These are phyloP conservation scores for Lojkania enalia DNA, from an alignment of 2,329 filamentous ascomycete genomes.

Conservation along the genomic window DNA sequence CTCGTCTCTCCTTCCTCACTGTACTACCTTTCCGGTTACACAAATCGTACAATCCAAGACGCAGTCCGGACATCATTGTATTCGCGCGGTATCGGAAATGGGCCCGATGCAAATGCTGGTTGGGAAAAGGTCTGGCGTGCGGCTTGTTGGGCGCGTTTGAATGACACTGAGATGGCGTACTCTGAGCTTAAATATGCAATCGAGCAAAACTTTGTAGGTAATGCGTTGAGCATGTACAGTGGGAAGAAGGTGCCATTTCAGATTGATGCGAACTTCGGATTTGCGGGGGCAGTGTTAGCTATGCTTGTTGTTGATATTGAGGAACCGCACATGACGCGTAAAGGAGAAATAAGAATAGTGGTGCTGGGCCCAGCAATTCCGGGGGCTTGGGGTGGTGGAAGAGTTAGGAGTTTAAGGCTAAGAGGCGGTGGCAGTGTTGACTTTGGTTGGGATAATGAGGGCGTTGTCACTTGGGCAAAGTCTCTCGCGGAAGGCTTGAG, in stretches of 20 bases:
- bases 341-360: constrained; percentile 40
- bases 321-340: constrained; percentile 26
- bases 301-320: constrained; percentile 58
- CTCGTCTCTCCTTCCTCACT: constrained; percentile 47
- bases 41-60: constrained; percentile 48
- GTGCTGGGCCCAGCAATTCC: constrained; percentile 56
- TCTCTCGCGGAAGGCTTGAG: background rate
- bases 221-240: constrained; percentile 58
- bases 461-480: constrained; percentile 34
- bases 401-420: constrained; percentile 50
- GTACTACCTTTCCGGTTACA: constrained; percentile 44
- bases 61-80: constrained; percentile 53
- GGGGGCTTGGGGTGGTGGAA: constrained; percentile 48
- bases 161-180: constrained; percentile 55
- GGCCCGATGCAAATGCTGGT: constrained; percentile 56
- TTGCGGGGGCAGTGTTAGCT: constrained; percentile 51
- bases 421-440: constrained; percentile 51
- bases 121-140: constrained; percentile 64
- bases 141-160: constrained; percentile 60
- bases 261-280: constrained; percentile 65
- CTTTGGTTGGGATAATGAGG: constrained; percentile 50
- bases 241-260: constrained; percentile 56
- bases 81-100: constrained; percentile 53
- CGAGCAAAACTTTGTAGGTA: constrained; percentile 54
- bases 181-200: constrained; percentile 55